Evolutionary conservation across 2,329 filamentous ascomycete genomes (phyloP).

Genomic region (Pestalotiopsis sp.): DNA sequence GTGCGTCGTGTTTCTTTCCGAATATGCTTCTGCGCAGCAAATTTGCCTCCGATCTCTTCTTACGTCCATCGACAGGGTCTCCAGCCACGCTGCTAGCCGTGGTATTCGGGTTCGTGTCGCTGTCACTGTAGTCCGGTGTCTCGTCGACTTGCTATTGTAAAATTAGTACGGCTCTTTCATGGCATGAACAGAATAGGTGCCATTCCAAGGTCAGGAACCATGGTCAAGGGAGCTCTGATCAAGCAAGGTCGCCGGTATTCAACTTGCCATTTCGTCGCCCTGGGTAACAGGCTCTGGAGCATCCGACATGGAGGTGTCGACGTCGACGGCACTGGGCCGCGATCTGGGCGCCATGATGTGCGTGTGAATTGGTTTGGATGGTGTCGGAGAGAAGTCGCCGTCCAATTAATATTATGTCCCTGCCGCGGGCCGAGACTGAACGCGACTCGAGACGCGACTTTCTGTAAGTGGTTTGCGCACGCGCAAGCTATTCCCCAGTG

Average conservation of each 20-base stretch:
- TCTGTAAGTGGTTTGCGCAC: slow-evolving; percentile 21
- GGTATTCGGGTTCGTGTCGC: slow-evolving; percentile 68
- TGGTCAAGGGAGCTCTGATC: background rate
- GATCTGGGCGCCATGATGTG: slow-evolving; percentile 58
- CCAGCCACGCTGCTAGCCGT: slow-evolving; percentile 85
- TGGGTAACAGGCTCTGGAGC: slow-evolving; percentile 48
- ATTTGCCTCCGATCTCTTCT: slow-evolving; percentile 82
- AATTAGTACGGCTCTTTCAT: slow-evolving; percentile 10
- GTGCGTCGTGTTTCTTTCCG: slow-evolving; percentile 88
- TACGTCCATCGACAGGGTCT: slow-evolving; percentile 78
- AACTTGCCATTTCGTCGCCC: slow-evolving; percentile 53
- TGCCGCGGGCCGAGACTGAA: slow-evolving; percentile 45
- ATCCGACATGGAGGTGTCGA: slow-evolving; percentile 67
- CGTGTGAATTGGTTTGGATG: slow-evolving; percentile 22
- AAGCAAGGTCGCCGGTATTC: too few relatives aligned
- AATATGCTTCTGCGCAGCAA: slow-evolving; percentile 90
- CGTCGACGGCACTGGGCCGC: slow-evolving; percentile 55
- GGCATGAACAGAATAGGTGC: background rate
- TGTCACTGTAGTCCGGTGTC: slow-evolving; percentile 68
- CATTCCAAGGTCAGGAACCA: background rate
- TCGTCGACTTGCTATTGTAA: slow-evolving; percentile 59
- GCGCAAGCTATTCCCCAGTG: background rate
- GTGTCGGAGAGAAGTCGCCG: slow-evolving; percentile 13
- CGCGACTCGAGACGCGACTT: slow-evolving; percentile 58
- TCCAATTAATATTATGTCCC: background rate